A percentile compares a stretch with the other conserved stretches of the same genome.
Conservation (phyloP, 2,329 filamentous ascomycete genomes). For the Ophiostoma perfectum region DNA sequence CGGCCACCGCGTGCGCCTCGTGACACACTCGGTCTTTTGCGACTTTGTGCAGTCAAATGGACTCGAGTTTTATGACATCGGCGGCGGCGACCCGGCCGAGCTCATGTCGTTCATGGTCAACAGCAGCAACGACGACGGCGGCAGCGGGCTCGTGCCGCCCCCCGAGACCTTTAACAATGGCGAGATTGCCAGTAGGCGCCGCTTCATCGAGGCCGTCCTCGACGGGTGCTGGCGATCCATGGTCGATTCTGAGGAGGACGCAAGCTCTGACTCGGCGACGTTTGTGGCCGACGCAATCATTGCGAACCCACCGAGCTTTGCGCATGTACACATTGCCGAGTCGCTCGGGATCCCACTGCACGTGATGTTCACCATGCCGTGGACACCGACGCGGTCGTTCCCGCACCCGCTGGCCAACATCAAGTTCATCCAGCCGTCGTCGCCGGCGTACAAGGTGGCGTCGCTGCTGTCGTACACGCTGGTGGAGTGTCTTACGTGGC, state of each 20-base stretch:
- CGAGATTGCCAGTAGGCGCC: constrained; percentile 68
- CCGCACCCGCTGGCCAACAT: constrained; percentile 74
- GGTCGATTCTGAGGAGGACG: not conserved
- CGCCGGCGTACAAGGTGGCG: not conserved
- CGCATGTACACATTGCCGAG: constrained; percentile 60
- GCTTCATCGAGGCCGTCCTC: constrained; percentile 73
- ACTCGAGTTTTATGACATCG: constrained; percentile 70
- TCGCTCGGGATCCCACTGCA: constrained; percentile 60
- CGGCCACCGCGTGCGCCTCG: constrained; percentile 66
- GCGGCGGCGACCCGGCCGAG: constrained; percentile 63
- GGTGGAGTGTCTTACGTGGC: constrained; percentile 84
- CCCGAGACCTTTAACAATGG: constrained; percentile 70
- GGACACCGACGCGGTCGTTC: constrained; percentile 60
- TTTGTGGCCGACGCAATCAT: constrained; percentile 65
- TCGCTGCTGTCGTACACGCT: constrained; percentile 57
- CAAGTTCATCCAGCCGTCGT: constrained; percentile 31
- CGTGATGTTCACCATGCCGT: constrained; percentile 63
- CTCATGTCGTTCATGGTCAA: constrained; percentile 90
- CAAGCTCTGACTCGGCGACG: not conserved
- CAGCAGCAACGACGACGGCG: constrained; percentile 32
- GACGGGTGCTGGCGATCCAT: constrained; percentile 74
- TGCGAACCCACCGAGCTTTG: constrained; percentile 62
- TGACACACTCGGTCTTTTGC: constrained; percentile 65
- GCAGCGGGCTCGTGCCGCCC: constrained; percentile 69
- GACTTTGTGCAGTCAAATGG: constrained; percentile 61